Conservation (phyloP, 2,329 filamentous ascomycete species). For the Biscogniauxia sp. region DNA sequence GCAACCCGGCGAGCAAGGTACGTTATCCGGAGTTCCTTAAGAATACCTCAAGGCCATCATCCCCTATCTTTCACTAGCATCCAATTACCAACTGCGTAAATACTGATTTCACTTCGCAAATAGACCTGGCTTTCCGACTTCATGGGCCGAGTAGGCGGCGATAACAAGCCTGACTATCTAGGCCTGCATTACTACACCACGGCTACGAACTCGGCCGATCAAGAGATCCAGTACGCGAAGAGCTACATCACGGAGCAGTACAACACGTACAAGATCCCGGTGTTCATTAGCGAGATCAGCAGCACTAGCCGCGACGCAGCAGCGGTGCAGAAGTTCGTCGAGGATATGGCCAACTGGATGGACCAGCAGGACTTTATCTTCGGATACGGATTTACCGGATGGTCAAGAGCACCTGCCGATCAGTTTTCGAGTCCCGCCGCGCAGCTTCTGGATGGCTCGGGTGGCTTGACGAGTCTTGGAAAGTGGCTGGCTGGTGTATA, state of each 20-base stretch:
- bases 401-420: neutral
- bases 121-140: slow-evolving; percentile 37
- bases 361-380: slow-evolving; percentile 38
- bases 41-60: too few relatives aligned
- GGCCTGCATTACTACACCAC: slow-evolving; percentile 42
- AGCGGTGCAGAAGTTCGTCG: slow-evolving; percentile 39
- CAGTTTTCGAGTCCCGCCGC: neutral
- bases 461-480: neutral
- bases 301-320: slow-evolving; percentile 35
- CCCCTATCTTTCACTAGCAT: too few relatives aligned
- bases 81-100: too few relatives aligned
- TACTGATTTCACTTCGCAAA: too few relatives aligned
- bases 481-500: neutral
- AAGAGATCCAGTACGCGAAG: slow-evolving; percentile 34
- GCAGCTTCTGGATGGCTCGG: neutral
- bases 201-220: slow-evolving; percentile 16
- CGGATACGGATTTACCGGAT: slow-evolving; percentile 43
- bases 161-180: slow-evolving; percentile 38
- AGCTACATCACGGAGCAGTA: slow-evolving; percentile 36
- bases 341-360: slow-evolving; percentile 38
- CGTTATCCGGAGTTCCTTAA: too few relatives aligned
- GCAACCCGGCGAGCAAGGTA: neutral
- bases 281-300: slow-evolving; percentile 41
- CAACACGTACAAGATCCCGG: slow-evolving; percentile 27
- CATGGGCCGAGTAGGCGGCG: slow-evolving; percentile 32